phyloP scores from a whole-genome alignment of 441 rosid species.

The Sinapis alba region DNA sequence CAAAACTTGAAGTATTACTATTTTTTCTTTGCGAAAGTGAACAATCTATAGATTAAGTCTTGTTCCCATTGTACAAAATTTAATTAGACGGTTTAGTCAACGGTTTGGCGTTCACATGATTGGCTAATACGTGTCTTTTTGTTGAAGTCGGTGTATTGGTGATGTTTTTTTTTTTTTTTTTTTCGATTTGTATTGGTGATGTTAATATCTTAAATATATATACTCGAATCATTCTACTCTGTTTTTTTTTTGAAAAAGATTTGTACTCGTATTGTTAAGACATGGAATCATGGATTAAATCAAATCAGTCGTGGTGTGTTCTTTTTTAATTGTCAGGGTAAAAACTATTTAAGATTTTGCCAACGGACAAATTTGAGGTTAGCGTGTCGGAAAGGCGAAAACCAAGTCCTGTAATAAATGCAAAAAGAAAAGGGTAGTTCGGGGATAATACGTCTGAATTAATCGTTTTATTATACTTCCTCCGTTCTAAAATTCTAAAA shows the following conservation, averaged over 20 bases:
- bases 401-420: conserved; percentile 36
- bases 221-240: neutral
- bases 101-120: neutral
- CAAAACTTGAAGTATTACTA: neutral
- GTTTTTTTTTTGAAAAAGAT: no score
- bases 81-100: conserved; percentile 1
- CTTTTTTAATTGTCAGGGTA: neutral
- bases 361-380: conserved; percentile 36
- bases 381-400: conserved; percentile 21
- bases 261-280: neutral
- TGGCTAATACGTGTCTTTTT: neutral
- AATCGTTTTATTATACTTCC: conserved; percentile 11
- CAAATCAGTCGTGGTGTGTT: neutral
- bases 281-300: neutral
- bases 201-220: neutral
- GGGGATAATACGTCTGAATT: conserved; percentile 30
- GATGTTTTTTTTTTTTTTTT: no score
- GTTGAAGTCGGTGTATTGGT: neutral
- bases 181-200: neutral
- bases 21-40: neutral
- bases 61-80: neutral
- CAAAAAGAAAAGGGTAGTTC: conserved; percentile 35
- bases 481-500: no score
- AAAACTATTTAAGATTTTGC: neutral
- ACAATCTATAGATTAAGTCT: neutral